These are phyloP conservation scores for Clonostachys chloroleuca DNA, from an alignment of 2,329 filamentous ascomycete genomes.

Conservation along the genomic window DNA sequence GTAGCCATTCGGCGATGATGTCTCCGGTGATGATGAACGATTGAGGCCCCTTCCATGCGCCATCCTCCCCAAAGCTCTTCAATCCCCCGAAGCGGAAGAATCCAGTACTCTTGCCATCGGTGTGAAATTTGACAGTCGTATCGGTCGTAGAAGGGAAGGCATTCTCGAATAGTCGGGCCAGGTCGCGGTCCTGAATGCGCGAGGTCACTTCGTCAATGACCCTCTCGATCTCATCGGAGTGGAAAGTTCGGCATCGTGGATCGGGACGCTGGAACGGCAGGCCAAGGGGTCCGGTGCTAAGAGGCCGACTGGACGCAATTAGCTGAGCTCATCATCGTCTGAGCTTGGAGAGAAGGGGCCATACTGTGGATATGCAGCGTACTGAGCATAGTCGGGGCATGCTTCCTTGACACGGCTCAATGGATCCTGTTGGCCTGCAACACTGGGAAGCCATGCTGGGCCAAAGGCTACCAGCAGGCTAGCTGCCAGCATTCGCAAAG, in stretches of 20 bases:
- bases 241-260: constrained; percentile 80
- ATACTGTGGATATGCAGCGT: constrained; percentile 32
- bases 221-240: constrained; percentile 79
- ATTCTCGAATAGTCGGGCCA: constrained; percentile 92
- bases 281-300: constrained; percentile 72
- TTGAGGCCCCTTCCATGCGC: constrained; percentile 78
- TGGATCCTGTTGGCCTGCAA: constrained; percentile 13
- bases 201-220: constrained; percentile 80
- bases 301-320: constrained; percentile 55
- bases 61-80: constrained; percentile 35
- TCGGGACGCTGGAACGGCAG: constrained; percentile 86
- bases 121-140: constrained; percentile 86
- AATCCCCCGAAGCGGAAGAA: constrained; percentile 26
- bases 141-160: constrained; percentile 83
- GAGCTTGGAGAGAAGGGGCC: constrained; percentile 6
- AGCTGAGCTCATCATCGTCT: not conserved
- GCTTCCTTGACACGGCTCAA: constrained; percentile 16
- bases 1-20: constrained; percentile 89
- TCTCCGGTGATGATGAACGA: constrained; percentile 93
- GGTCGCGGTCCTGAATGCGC: constrained; percentile 77
- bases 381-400: constrained; percentile 34
- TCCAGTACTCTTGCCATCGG: constrained; percentile 47
- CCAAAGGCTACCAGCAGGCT: not conserved
- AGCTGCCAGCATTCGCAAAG: not conserved
- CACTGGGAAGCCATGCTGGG: not conserved